These are phyloP conservation scores for Pseudozyma hubeiensis DNA, from an alignment of 1,284 basidiomycete genomes.

Conservation along the genomic window DNA sequence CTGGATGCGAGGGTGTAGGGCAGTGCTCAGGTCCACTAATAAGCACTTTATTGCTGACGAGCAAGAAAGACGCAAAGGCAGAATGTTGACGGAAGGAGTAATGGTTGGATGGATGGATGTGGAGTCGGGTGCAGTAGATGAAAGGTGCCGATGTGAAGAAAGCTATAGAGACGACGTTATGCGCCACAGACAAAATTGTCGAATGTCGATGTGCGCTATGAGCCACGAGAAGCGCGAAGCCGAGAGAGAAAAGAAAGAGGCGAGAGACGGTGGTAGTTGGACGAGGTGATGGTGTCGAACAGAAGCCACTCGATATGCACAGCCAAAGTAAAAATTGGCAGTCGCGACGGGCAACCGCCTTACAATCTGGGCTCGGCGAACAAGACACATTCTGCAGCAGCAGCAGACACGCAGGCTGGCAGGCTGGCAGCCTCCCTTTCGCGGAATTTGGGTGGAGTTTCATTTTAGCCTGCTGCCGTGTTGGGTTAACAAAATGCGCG, in stretches of 20 bases:
- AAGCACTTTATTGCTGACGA: too few relatives aligned
- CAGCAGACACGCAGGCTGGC: not conserved
- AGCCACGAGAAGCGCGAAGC: not conserved
- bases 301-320: not conserved
- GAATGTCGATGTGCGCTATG: too few relatives aligned
- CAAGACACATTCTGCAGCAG: not conserved
- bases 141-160: not conserved
- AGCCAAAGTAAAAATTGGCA: not conserved
- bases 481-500: not conserved
- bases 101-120: not conserved
- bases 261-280: not conserved
- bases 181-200: not conserved
- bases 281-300: not conserved
- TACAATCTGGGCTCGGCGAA: not conserved
- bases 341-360: slow-evolving; percentile 1
- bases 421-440: not conserved
- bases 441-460: slow-evolving; percentile 2
- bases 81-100: too few relatives aligned
- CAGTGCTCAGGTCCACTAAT: too few relatives aligned
- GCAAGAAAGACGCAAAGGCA: too few relatives aligned
- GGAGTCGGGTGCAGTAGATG: not conserved
- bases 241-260: not conserved
- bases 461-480: not conserved
- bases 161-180: slow-evolving; percentile 6
- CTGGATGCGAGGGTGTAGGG: too few relatives aligned